A percentile compares a stretch with the other conserved stretches of the same genome.
phyloP scores from a whole-genome alignment of 1,284 basidiomycete genomes.

The Austropuccinia psidii region DNA sequence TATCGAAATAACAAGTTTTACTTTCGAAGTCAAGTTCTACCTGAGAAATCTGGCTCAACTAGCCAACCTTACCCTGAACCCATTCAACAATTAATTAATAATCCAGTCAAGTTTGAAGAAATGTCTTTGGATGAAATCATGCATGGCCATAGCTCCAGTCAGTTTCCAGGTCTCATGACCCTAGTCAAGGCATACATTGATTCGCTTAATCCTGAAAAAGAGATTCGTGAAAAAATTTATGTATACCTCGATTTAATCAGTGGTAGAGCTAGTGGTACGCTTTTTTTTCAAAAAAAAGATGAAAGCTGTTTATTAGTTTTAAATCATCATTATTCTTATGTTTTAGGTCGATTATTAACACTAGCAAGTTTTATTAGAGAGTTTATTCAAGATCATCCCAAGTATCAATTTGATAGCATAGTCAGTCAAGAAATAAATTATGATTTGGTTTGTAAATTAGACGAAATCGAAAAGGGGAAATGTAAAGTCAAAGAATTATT shows the following conservation, averaged over 20 bases:
- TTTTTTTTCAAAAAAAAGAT: background rate
- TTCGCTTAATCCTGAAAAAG: slow-evolving; percentile 68
- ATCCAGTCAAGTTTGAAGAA: slow-evolving; percentile 75
- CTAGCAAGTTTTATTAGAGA: slow-evolving; percentile 87
- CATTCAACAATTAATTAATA: slow-evolving; percentile 39
- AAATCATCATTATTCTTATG: background rate
- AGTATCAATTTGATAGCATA: slow-evolving; percentile 82
- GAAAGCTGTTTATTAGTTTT: background rate
- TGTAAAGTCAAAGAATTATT: slow-evolving; percentile 32
- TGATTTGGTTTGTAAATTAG: slow-evolving; percentile 81
- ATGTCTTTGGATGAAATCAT: slow-evolving; percentile 90
- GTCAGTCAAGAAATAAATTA: slow-evolving; percentile 88
- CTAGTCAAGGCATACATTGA: slow-evolving; percentile 81
- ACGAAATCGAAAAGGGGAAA: slow-evolving; percentile 59
- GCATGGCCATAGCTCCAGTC: slow-evolving; percentile 59
- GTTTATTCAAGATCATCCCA: slow-evolving; percentile 80
- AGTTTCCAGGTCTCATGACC: slow-evolving; percentile 76
- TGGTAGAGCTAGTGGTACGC: slow-evolving; percentile 63
- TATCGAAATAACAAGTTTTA: slow-evolving; percentile 66
- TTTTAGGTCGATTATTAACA: slow-evolving; percentile 68
- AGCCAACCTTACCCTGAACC: slow-evolving; percentile 46
- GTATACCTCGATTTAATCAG: slow-evolving; percentile 72
- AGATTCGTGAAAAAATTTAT: slow-evolving; percentile 61
- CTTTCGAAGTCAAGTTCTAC: slow-evolving; percentile 81
- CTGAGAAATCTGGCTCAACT: no score